These are phyloP conservation scores for Lentinula aciculospora DNA, from an alignment of 768 basidiomycete genomes.

Conservation along the genomic window DNA sequence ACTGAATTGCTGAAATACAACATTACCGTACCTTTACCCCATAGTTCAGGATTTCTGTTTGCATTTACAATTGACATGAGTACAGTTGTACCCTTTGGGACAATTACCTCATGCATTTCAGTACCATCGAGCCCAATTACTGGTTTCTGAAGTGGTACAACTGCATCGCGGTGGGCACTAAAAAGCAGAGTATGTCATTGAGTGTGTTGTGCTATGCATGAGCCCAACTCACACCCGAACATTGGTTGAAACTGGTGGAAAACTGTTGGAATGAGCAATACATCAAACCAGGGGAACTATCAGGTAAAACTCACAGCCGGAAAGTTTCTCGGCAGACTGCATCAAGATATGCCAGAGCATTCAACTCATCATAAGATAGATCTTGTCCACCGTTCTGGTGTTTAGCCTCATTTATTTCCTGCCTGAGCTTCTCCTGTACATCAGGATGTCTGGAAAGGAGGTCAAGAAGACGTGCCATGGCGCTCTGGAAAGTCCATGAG, in stretches of 20 bases:
- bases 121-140: constrained; percentile 23
- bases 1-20: neutral
- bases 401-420: constrained; percentile 25
- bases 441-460: constrained; percentile 27
- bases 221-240: constrained; percentile 19
- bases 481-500: constrained; percentile 8
- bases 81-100: constrained; percentile 23
- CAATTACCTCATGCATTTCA: constrained; percentile 15
- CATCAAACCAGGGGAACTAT: neutral
- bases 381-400: constrained; percentile 16
- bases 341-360: constrained; percentile 31
- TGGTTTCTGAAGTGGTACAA: constrained; percentile 30
- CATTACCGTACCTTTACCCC: constrained; percentile 25
- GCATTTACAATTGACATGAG: constrained; percentile 21
- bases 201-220: neutral
- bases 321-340: constrained; percentile 35
- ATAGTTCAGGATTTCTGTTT: constrained; percentile 31
- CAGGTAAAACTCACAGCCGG: constrained; percentile 22
- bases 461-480: constrained; percentile 26
- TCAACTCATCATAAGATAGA: constrained; percentile 30
- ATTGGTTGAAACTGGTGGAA: constrained; percentile 19
- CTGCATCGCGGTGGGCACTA: constrained; percentile 24
- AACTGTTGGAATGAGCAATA: constrained; percentile 7
- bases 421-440: constrained; percentile 30
- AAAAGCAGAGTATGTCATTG: no score